Conservation (phyloP, 768 basidiomycete species). For the Hypholoma sublateritium region DNA sequence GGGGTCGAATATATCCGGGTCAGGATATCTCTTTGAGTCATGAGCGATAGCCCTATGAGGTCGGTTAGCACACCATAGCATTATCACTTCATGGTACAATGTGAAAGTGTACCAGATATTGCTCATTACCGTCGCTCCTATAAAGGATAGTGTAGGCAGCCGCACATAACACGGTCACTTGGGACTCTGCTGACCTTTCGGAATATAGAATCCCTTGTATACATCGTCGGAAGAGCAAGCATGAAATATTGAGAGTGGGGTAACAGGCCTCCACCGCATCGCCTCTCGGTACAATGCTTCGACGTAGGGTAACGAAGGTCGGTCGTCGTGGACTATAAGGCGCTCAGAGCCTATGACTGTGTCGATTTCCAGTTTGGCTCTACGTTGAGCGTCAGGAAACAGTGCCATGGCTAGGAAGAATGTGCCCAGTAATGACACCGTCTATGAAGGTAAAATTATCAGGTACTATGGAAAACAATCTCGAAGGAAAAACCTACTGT, state of each 20-base stretch:
- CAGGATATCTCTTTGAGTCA: background rate
- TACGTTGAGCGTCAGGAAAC: background rate
- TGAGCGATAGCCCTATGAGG: conserved; percentile 1
- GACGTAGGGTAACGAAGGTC: background rate
- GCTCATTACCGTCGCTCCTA: background rate
- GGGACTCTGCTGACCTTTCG: background rate
- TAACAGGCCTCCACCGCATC: background rate
- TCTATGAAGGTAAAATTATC: background rate
- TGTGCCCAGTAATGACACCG: background rate
- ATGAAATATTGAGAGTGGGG: background rate
- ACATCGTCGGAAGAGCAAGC: background rate
- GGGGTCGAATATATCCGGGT: conserved; percentile 3
- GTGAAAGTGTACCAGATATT: background rate
- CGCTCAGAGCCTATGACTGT: background rate
- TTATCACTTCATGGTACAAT: background rate
- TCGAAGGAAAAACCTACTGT: background rate
- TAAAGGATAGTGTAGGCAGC: background rate
- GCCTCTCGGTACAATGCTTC: background rate
- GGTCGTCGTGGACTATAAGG: background rate
- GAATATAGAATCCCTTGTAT: conserved; percentile 5
- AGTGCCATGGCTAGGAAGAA: conserved; percentile 1
- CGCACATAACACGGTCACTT: background rate
- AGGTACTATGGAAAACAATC: background rate
- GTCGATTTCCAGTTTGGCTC: conserved; percentile 1
- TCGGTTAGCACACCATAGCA: background rate